Conservation (phyloP, 139 green algal species). For the Auxenochlorella protothecoides region DNA sequence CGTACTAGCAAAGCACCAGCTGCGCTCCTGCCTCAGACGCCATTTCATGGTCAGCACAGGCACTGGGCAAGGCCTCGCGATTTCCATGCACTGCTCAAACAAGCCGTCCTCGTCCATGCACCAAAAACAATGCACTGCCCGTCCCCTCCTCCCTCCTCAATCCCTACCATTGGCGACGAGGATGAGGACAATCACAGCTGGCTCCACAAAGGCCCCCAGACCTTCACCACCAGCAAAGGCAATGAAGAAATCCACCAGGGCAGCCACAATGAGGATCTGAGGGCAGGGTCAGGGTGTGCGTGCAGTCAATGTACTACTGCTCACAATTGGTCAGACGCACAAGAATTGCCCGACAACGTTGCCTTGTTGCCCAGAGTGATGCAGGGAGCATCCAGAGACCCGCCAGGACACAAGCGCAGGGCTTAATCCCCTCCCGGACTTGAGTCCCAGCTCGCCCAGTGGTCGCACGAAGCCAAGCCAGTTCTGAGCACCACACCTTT, state of each 20-base stretch:
- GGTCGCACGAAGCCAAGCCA: not conserved
- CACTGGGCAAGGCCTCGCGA: no score
- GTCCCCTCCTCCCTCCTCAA: not conserved
- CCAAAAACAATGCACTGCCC: constrained; percentile 44
- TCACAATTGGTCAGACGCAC: not conserved
- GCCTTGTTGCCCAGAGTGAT: no score
- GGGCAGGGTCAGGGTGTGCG: not conserved
- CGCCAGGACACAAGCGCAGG: no score
- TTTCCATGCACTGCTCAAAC: no score
- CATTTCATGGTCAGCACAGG: no score
- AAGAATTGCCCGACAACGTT: not conserved
- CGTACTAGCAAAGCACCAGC: not conserved
- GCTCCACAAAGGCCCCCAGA: constrained; percentile 89
- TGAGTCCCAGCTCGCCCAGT: no score
- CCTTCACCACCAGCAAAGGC: constrained; percentile 79
- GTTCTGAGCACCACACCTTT: constrained; percentile 26
- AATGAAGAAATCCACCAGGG: constrained; percentile 78
- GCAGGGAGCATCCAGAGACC: no score
- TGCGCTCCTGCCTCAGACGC: not conserved
- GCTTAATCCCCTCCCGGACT: no score
- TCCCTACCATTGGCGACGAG: constrained; percentile 91
- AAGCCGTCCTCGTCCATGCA: not conserved
- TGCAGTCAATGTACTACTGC: not conserved
- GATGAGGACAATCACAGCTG: constrained; percentile 94
- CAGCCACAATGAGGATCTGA: constrained; percentile 82